Evolutionary conservation across 1,284 basidiomycete genomes (phyloP).

Genomic region (Testicularia cyperi): DNA sequence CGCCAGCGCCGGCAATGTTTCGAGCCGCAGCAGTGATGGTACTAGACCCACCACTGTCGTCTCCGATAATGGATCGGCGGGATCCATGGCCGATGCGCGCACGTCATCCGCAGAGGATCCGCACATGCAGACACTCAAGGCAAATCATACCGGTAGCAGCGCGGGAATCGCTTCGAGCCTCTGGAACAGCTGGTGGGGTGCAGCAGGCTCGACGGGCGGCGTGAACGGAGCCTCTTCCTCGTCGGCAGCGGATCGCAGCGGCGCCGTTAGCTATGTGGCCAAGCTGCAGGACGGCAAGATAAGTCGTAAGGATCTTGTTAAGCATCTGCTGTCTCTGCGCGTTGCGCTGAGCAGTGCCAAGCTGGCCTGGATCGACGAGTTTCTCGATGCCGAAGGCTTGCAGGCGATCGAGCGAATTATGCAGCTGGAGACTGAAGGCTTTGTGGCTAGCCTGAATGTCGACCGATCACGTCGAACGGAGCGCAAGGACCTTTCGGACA

Average conservation of each 20-base stretch:
- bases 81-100: slow-evolving; percentile 12
- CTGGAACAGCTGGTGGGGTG: slow-evolving; percentile 51
- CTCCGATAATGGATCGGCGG: slow-evolving; percentile 21
- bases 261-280: slow-evolving; percentile 15
- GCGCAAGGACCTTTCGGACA: slow-evolving; percentile 48
- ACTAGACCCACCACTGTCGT: slow-evolving; percentile 23
- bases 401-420: slow-evolving; percentile 61
- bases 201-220: slow-evolving; percentile 12
- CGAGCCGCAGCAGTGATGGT: slow-evolving; percentile 23
- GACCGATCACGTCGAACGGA: slow-evolving; percentile 14
- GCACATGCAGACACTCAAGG: slow-evolving; percentile 12
- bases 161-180: slow-evolving; percentile 28
- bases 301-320: slow-evolving; percentile 62
- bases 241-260: slow-evolving; percentile 1
- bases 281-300: slow-evolving; percentile 28
- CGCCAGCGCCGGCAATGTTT: slow-evolving; percentile 9
- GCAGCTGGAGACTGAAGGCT: slow-evolving; percentile 32
- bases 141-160: slow-evolving; percentile 39
- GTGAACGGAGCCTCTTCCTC: no score
- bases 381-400: slow-evolving; percentile 71
- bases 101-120: slow-evolving; percentile 7
- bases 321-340: slow-evolving; percentile 78
- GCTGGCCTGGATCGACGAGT: slow-evolving; percentile 75
- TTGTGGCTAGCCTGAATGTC: slow-evolving; percentile 9
- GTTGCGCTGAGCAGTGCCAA: slow-evolving; percentile 82